Base-by-base conservation (phyloP, 164 flowering plant species). In the Vitis rupestris region DNA sequence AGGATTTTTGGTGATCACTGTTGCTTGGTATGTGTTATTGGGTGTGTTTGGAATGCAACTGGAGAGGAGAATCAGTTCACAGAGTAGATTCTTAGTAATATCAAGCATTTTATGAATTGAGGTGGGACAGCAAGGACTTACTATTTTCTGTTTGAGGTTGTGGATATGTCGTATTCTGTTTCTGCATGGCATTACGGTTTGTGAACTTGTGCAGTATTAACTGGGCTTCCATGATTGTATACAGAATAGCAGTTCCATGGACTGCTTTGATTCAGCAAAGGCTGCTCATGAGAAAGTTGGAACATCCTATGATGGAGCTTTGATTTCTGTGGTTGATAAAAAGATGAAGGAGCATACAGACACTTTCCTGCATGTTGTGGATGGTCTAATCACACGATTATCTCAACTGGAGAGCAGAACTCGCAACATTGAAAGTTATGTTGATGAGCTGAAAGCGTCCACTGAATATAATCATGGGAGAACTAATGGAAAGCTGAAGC, bases 391-490 rank as follows among this genome's bases (percentile, higher is more conserved):
- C 31, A 65, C 70, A 3, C 57, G 83, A 52, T 61, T 81, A 0
- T 44, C 72, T n/a, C 75, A 78, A 58, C 13, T 81, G 65, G 83
- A 81, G 64, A 72, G 15, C 14, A 72, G 71, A 52, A 64, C 67
- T 2, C 53, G 68, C 30, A 64, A 30, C 12, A 23, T 78, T 15
- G 83, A 81, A 67, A 51, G 57, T 64, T 49, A 73, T 5, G 47
- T 81, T 2, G 83, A 78, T 44, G 75, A 75, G 6, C 37, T 81
- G 79, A 78, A 73, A 72, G 76, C 47, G 9, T 53, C 68, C 5
- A 13, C 67, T 37, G 73, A 67, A 37, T 67, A 27, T 49, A 44
- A 63, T 51, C 68, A 75, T 54, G 73, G 72, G 31, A 70, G 66
- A 49, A 70, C 59, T 37, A 68, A 75, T 54, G 73, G 68, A 51